Evolutionary conservation across 108 stramenopile genomes (phyloP), one percentile per base, ranked within the genome.

Genomic region (Fragilariopsis cylindrus): DNA sequence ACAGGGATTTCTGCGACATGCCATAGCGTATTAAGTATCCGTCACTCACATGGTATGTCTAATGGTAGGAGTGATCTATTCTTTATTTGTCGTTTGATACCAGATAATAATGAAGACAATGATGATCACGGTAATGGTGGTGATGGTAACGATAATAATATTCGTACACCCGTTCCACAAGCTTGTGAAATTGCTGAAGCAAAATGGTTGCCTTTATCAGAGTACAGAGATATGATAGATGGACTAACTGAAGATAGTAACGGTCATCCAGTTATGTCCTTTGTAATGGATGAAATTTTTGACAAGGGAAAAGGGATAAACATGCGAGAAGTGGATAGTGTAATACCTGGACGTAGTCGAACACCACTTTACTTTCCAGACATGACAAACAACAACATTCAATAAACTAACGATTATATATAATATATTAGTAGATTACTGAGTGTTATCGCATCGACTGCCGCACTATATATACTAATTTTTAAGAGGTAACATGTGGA

Each of bases 241-340:
- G 76, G 79, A 16, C 62, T 63, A n/a, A 62, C 53, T 5, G 86
- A 87, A 48, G 67, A 62, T 6, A 65, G 74, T 19, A 44, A 60
- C 41, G 86, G 87, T 2, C 92, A 94, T 77, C 92, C 92, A 1
- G 90, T 91, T 84, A 94, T 94, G 90, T 54, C 69, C 5, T 74
- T 77, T 46, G 81, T 91, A 9, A 84, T 90, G 77, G 75, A 85
- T 47, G 50, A 83, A 15, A 71, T 87, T 0, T 86, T 85, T 45
- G 84, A 88, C 12, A 65, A 66, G 21, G 78, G 85, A n/a, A 50
- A 48, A 41, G 78, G 71, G 16, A 90, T 94, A 48, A 76, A 89
- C 65, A 81, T 75, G 57, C 84, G 73, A 13, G 76, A 82, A 49
- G 83, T 94, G 11, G 60, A 56, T 9, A 90, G 89, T 39, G 75